Percentiles rank a stretch among this genome's conserved stretches.
Conservation (phyloP, 352 stramenopile species). For the Globisporangium recalcitrans region DNA sequence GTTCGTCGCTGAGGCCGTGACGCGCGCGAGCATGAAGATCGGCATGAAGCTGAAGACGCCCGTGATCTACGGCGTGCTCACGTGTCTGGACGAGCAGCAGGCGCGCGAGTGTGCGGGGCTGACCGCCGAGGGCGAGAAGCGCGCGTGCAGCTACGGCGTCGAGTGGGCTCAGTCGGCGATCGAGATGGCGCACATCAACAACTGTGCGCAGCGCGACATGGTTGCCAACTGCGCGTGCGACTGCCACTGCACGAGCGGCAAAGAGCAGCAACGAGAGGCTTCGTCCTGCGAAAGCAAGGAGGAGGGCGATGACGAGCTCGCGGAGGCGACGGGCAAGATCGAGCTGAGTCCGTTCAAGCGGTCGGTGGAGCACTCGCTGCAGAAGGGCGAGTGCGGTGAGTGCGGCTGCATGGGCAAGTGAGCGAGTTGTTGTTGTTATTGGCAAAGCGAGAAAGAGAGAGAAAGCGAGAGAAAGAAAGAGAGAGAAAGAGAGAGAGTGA, state of each 20-base stretch:
- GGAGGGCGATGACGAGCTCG: not conserved
- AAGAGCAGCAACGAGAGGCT: not conserved
- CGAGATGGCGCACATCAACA: constrained; percentile 82
- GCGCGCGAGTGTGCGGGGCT: constrained; percentile 15
- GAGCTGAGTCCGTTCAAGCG: not conserved
- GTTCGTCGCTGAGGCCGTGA: constrained; percentile 21
- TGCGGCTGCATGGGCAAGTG: constrained; percentile 9
- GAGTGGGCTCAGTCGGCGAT: constrained; percentile 91
- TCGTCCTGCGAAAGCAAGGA: not conserved
- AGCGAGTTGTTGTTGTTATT: not conserved
- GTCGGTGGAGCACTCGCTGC: constrained; percentile 9
- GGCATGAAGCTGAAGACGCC: constrained; percentile 22
- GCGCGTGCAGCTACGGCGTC: constrained; percentile 74
- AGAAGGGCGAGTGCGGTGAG: constrained; percentile 7
- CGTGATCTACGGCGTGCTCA: constrained; percentile 23
- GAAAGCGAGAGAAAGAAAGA: not conserved
- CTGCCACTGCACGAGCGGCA: constrained; percentile 6
- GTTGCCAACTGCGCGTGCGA: constrained; percentile 11
- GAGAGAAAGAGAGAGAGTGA: not conserved
- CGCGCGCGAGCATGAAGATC: constrained; percentile 23
- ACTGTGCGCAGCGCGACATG: not conserved
- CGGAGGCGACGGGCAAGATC: not conserved
- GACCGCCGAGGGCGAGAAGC: constrained; percentile 7
- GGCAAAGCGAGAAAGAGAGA: not conserved
- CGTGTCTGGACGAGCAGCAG: constrained; percentile 13